Conservation (phyloP, 257 asterid genomes). For the Ligustrum vulgare region DNA sequence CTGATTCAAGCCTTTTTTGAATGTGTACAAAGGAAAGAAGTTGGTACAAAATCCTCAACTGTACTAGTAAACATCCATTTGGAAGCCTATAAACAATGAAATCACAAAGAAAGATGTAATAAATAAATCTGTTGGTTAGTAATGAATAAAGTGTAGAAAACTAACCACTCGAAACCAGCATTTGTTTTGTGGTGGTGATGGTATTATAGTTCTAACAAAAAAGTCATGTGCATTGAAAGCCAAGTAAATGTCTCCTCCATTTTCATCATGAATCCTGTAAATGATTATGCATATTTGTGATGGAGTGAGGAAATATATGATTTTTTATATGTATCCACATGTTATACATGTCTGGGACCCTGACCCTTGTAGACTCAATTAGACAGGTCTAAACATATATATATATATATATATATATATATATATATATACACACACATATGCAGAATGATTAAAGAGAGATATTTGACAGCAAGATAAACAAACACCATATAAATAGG, state of each 20-base stretch:
- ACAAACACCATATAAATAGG: not conserved
- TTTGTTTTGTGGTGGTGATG: slow-evolving; percentile 63
- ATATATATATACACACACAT: too few relatives aligned
- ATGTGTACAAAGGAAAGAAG: not conserved
- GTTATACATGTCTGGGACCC: not conserved
- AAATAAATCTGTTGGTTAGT: not conserved
- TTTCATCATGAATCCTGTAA: slow-evolving; percentile 77
- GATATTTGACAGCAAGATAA: not conserved
- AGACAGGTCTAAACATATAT: not conserved
- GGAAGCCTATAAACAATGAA: too few relatives aligned
- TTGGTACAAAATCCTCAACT: not conserved
- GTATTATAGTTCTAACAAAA: slow-evolving; percentile 53
- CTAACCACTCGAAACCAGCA: slow-evolving; percentile 92
- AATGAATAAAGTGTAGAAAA: not conserved
- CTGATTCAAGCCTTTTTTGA: not conserved
- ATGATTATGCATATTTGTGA: slow-evolving; percentile 17
- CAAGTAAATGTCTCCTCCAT: slow-evolving; percentile 68
- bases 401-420: too few relatives aligned
- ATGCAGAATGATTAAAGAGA: not conserved
- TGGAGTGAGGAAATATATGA: slow-evolving; percentile 4
- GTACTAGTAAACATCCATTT: not conserved
- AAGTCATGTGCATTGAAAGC: slow-evolving; percentile 88
- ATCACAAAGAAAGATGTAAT: not conserved
- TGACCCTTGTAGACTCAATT: not conserved
- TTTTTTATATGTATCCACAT: not conserved